Conservation (phyloP, 2,329 filamentous ascomycete genomes). For the Cercospora sesami region DNA sequence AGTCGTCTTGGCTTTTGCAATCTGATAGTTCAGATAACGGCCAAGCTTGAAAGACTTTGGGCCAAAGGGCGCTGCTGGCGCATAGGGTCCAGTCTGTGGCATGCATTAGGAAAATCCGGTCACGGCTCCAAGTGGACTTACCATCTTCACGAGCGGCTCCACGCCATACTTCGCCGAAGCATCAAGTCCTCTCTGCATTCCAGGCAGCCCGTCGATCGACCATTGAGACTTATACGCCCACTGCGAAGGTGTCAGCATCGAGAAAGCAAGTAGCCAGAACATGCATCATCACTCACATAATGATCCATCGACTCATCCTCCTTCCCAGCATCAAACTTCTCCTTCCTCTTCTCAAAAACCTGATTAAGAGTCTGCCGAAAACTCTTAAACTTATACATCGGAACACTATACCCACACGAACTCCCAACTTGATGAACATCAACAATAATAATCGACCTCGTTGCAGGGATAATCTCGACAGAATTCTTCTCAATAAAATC, state of each 20-base stretch:
- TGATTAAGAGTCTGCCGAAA: constrained; percentile 45
- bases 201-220: constrained; percentile 48
- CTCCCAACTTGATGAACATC: constrained; percentile 48
- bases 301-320: constrained; percentile 45
- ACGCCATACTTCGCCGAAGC: constrained; percentile 42
- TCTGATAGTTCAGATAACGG: constrained; percentile 21
- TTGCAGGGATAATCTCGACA: constrained; percentile 42
- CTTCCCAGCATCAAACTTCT: constrained; percentile 40
- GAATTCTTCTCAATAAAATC: constrained; percentile 39
- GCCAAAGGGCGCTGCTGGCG: constrained; percentile 26
- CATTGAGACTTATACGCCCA: constrained; percentile 49
- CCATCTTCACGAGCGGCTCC: constrained; percentile 48
- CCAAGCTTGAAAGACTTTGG: constrained; percentile 24
- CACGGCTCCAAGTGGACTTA: constrained; percentile 18
- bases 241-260: background rate
- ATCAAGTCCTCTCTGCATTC: constrained; percentile 43
- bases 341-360: constrained; percentile 44
- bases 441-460: constrained; percentile 44
- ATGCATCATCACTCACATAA: constrained; percentile 27
- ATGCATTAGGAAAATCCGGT: background rate
- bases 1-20: constrained; percentile 19
- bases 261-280: background rate
- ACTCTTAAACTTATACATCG: constrained; percentile 47
- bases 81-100: constrained; percentile 21
- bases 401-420: constrained; percentile 47